Evolutionary conservation across 2,329 filamentous ascomycete species (phyloP).

Genomic region (Emmonsiellopsis sp.): DNA sequence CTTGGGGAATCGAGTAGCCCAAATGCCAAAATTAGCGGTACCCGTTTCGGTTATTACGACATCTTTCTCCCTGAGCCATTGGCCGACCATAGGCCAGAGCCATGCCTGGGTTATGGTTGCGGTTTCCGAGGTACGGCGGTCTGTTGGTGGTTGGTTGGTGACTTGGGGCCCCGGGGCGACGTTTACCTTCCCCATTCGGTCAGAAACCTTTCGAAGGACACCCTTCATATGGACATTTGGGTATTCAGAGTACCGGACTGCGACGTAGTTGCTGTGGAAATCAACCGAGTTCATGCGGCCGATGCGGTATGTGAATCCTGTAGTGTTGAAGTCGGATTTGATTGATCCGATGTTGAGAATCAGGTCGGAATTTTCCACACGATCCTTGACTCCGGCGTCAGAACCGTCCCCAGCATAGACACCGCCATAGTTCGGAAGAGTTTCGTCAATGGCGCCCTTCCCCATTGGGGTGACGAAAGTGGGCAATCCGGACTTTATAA

Average conservation of each 20-base stretch:
- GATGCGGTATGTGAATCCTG: slow-evolving; percentile 72
- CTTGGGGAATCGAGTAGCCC: slow-evolving; percentile 42
- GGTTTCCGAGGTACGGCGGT: slow-evolving; percentile 19
- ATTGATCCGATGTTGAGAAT: slow-evolving; percentile 31
- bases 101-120: slow-evolving; percentile 40
- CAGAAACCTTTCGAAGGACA: slow-evolving; percentile 62
- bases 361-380: slow-evolving; percentile 32
- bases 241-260: slow-evolving; percentile 70
- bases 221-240: slow-evolving; percentile 68
- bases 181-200: slow-evolving; percentile 49
- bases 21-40: slow-evolving; percentile 47
- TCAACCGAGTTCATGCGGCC: slow-evolving; percentile 71
- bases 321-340: slow-evolving; percentile 41
- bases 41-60: slow-evolving; percentile 52
- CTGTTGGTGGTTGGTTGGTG: slow-evolving; percentile 39
- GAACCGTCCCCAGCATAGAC: slow-evolving; percentile 74
- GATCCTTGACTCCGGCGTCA: slow-evolving; percentile 37
- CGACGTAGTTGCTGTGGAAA: slow-evolving; percentile 65
- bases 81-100: slow-evolving; percentile 40
- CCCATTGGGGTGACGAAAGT: slow-evolving; percentile 81
- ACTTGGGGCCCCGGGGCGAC: slow-evolving; percentile 46
- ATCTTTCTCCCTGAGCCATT: slow-evolving; percentile 44
- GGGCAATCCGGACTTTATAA: slow-evolving; percentile 64
- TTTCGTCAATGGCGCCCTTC: slow-evolving; percentile 71
- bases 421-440: slow-evolving; percentile 62